A percentile compares a stretch with the other conserved stretches of the same genome.
Conservation (phyloP, 2,329 filamentous ascomycete species). For the Hortaea sp. region DNA sequence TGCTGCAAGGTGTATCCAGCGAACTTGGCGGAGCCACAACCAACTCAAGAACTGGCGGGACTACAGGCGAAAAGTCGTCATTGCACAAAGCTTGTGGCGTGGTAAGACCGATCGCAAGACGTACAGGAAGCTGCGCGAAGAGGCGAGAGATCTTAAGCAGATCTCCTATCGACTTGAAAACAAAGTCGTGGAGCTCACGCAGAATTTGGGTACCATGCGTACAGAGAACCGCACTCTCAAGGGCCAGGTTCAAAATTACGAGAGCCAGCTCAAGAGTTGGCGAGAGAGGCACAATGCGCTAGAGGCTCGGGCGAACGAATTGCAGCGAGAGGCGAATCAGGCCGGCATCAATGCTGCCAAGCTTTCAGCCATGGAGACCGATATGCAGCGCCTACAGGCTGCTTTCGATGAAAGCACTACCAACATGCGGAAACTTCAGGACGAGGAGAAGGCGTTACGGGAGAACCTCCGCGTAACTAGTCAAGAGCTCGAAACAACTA, state of each 20-base stretch:
- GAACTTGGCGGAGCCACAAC: conserved; percentile 73
- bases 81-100: conserved; percentile 89
- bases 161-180: conserved; percentile 99
- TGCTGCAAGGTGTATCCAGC: conserved; percentile 81
- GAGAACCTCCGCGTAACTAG: conserved; percentile 73
- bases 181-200: conserved; percentile 97
- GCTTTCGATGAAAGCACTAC: conserved; percentile 83
- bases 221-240: conserved; percentile 84
- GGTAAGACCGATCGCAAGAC: conserved; percentile 68
- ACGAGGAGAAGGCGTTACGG: conserved; percentile 78
- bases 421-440: conserved; percentile 88
- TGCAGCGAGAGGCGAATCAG: conserved; percentile 94
- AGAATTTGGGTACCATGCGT: conserved; percentile 85
- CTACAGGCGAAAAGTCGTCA: conserved; percentile 78
- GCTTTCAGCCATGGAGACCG: conserved; percentile 82
- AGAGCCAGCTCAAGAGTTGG: conserved; percentile 92
- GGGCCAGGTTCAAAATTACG: conserved; percentile 88
- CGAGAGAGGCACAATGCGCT: conserved; percentile 83
- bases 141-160: conserved; percentile 95
- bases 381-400: conserved; percentile 83
- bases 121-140: conserved; percentile 87
- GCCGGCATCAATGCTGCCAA: conserved; percentile 90
- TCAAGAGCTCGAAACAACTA: conserved; percentile 70
- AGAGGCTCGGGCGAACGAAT: conserved; percentile 81
- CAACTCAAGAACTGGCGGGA: conserved; percentile 74